phyloP scores from a whole-genome alignment of 2,329 filamentous ascomycete species.

The Leptographium procerum region DNA sequence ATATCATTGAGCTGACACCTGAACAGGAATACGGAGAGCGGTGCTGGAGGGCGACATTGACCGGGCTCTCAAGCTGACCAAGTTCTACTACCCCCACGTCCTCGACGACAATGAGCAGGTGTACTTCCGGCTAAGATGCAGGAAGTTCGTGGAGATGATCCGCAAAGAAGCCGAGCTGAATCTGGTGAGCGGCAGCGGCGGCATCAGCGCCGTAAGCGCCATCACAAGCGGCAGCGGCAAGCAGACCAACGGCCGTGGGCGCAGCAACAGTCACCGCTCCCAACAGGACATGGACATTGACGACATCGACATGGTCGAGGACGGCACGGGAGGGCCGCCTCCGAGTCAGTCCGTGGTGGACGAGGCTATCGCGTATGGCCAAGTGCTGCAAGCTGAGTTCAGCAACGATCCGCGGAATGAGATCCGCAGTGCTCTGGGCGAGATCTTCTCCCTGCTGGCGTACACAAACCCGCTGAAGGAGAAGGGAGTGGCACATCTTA shows the following conservation, averaged over 20 bases:
- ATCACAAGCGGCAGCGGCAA: background rate
- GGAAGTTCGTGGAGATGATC: constrained; percentile 94
- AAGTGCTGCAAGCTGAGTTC: constrained; percentile 67
- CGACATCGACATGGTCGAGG: constrained; percentile 42
- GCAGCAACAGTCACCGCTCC: background rate
- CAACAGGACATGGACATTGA: constrained; percentile 47
- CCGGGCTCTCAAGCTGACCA: constrained; percentile 71
- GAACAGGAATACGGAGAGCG: constrained; percentile 66
- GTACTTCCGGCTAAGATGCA: constrained; percentile 76
- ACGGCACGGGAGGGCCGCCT: constrained; percentile 20
- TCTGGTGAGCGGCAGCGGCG: constrained; percentile 32
- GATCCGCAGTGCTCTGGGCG: constrained; percentile 60
- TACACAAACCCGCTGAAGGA: constrained; percentile 73
- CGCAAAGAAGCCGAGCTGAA: constrained; percentile 57
- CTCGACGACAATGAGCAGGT: constrained; percentile 72
- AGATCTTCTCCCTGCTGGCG: constrained; percentile 81
- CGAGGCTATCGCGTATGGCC: constrained; percentile 69
- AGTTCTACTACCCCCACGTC: constrained; percentile 67
- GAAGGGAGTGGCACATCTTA: constrained; percentile 60
- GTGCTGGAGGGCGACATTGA: constrained; percentile 91
- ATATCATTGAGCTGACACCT: background rate
- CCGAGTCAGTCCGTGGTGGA: constrained; percentile 41
- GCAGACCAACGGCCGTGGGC: background rate
- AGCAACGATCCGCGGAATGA: constrained; percentile 57
- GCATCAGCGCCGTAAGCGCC: background rate